Conservation (phyloP, 2,329 filamentous ascomycete genomes). For the Blastomyces silverae region DNA sequence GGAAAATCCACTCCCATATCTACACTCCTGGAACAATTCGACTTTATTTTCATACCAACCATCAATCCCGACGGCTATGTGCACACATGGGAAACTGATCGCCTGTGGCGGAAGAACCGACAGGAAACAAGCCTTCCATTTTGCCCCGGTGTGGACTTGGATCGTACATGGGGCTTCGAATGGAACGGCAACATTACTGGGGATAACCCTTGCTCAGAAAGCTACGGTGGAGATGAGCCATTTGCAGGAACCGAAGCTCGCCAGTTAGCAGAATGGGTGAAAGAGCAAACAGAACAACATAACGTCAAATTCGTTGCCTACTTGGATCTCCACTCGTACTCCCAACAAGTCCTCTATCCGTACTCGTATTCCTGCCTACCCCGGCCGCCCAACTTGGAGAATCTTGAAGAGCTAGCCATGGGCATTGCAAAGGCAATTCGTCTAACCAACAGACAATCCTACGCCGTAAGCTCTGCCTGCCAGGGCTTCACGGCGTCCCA, state of each 20-base stretch:
- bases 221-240: slow-evolving; percentile 72
- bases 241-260: slow-evolving; percentile 78
- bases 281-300: slow-evolving; percentile 64
- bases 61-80: slow-evolving; percentile 91
- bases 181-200: slow-evolving; percentile 65
- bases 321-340: slow-evolving; percentile 89
- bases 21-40: slow-evolving; percentile 72
- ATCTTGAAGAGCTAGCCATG: slow-evolving; percentile 80
- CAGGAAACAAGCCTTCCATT: slow-evolving; percentile 75
- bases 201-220: slow-evolving; percentile 82
- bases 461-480: slow-evolving; percentile 77
- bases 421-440: slow-evolving; percentile 86
- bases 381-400: slow-evolving; percentile 78
- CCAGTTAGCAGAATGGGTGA: slow-evolving; percentile 72
- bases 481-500: slow-evolving; percentile 59
- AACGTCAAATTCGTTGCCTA: slow-evolving; percentile 74
- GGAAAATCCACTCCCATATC: slow-evolving; percentile 65
- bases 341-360: slow-evolving; percentile 88
- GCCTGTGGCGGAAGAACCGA: slow-evolving; percentile 90
- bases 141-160: slow-evolving; percentile 82
- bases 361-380: slow-evolving; percentile 77
- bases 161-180: slow-evolving; percentile 75
- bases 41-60: slow-evolving; percentile 81
- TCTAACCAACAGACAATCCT: slow-evolving; percentile 65
- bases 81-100: slow-evolving; percentile 86